Evolutionary conservation across 2,329 filamentous ascomycete species (phyloP), one percentile per base, ranked within the genome.

Genomic region (Verticillium dahliae): DNA sequence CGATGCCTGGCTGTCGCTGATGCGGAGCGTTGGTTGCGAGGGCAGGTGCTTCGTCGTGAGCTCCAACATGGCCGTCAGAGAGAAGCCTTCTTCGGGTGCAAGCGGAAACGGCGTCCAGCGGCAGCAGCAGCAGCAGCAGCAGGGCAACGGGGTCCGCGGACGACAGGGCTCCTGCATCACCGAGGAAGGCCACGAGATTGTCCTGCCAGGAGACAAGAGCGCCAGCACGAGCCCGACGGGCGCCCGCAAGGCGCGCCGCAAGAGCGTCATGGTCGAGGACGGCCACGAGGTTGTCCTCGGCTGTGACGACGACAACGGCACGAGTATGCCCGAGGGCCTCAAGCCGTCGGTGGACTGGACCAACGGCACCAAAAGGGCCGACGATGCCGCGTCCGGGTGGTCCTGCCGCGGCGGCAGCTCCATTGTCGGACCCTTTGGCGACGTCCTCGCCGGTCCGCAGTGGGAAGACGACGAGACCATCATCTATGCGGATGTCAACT

Each of bases 41-140:
- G 90, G 92, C 0, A 82, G 93, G 22, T 91, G 91, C 67, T 93
- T 96, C 67, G 92, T 97, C 18, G 78, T 97, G 3, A 92, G 86
- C 70, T 87, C 90, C 55, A 97, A 97, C 73, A 93, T 96, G 80
- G 93, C 90, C 70, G 83, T 91, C 3, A 84, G 80, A 0, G 71
- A 69, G 54, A 14, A 35, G 13, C 10, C 39, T n/a, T 18, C 15
- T n/a, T 9, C 39, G 15, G 15, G 39, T 31, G 3, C 2, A 31
- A 31, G 27, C 4, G 27, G 27, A 4, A 31, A 31, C 27, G 27
- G 27, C 27, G 27, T 31, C 27, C 27, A 45, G 15, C 39, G 7
- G 13, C 39, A 45, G n/a, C 45, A 10, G n/a, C n/a, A 52, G 2
- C 5, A 88, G 85, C 27, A 85, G 45, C 45, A 52, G 45, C 45